Evolutionary conservation across 2,329 filamentous ascomycete species (phyloP).

Genomic region (Diaporthe velutina): DNA sequence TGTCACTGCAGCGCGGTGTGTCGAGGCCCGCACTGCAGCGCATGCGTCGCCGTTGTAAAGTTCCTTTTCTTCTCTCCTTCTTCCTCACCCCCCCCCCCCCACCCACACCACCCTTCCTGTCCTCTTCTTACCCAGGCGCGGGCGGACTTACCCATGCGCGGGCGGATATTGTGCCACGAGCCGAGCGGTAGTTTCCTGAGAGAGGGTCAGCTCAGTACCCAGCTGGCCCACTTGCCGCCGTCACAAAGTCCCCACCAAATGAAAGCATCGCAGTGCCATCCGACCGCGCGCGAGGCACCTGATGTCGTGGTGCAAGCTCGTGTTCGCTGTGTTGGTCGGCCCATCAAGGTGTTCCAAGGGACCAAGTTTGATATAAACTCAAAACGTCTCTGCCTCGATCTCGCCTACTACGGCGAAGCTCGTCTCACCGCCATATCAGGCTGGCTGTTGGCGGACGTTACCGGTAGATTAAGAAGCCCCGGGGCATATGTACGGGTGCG

Average conservation of each 20-base stretch:
- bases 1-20: constrained; percentile 17
- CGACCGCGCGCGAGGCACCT: not conserved
- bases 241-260: not conserved
- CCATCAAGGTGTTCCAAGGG: not conserved
- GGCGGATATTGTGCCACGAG: not conserved
- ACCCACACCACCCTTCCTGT: too few relatives aligned
- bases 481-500: not conserved
- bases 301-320: constrained; percentile 6
- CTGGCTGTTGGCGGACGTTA: not conserved
- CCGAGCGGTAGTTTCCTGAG: not conserved
- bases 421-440: constrained; percentile 20
- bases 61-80: not conserved
- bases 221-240: constrained; percentile 13
- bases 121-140: not conserved
- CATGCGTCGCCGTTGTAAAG: constrained; percentile 9
- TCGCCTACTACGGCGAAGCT: constrained; percentile 30
- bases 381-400: not conserved
- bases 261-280: constrained; percentile 21
- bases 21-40: not conserved
- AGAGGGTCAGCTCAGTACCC: not conserved
- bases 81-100: not conserved
- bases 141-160: too few relatives aligned
- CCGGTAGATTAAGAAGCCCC: constrained; percentile 18
- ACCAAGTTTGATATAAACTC: not conserved
- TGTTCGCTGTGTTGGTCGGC: not conserved